Conservation (phyloP, 495 filamentous ascomycete genomes). For the Annulohypoxylon bovei region DNA sequence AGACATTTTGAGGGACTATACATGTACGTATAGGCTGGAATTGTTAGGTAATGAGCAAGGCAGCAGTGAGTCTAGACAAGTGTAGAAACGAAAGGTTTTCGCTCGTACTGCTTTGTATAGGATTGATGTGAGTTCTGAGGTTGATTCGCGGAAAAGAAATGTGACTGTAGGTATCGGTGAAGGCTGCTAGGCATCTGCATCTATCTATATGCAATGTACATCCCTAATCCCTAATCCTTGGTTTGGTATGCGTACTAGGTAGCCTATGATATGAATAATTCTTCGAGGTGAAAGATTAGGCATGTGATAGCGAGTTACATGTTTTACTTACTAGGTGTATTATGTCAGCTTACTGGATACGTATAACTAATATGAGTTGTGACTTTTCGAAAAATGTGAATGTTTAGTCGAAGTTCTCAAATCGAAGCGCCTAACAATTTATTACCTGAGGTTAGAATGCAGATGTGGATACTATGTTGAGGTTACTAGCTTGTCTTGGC, state of each 20-base stretch:
- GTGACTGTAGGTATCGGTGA: constrained; percentile 4
- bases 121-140: background rate
- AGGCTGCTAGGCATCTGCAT: background rate
- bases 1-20: constrained; percentile 24
- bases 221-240: background rate
- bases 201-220: background rate
- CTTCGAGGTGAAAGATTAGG: background rate
- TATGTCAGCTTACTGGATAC: background rate
- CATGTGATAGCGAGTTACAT: background rate
- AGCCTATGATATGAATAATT: background rate
- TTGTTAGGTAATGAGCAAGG: background rate
- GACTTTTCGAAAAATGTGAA: background rate
- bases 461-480: too few species aligned
- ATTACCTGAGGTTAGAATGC: background rate
- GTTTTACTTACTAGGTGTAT: background rate
- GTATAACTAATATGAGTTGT: background rate
- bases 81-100: background rate
- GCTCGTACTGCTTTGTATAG: background rate
- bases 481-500: background rate
- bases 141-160: constrained; percentile 1
- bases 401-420: background rate
- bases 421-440: background rate
- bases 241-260: too few species aligned
- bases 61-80: background rate
- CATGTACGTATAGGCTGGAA: constrained; percentile 1